Conservation (phyloP, 192 early-diverging fungal species). For the Backusella tarrabulga region DNA sequence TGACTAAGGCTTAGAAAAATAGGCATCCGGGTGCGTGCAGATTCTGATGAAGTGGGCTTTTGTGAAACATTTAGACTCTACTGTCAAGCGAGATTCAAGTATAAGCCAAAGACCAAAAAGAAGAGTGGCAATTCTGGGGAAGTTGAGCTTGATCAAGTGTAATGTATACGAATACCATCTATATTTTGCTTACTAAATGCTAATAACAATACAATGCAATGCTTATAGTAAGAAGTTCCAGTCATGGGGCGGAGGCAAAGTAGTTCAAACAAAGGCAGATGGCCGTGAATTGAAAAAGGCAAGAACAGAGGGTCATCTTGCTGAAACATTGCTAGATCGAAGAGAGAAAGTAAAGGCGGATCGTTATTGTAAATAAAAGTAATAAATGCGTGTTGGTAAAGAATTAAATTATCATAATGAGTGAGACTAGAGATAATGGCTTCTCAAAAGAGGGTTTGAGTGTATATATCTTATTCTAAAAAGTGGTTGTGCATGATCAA, state of each 20-base stretch:
- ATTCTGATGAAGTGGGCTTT: constrained; percentile 71
- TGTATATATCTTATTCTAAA: neutral
- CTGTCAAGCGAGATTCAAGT: constrained; percentile 68
- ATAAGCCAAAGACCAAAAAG: constrained; percentile 47
- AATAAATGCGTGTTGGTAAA: neutral
- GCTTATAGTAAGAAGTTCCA: constrained; percentile 66
- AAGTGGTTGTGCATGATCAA: neutral
- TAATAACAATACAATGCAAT: neutral
- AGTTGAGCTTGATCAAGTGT: constrained; percentile 72
- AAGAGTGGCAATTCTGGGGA: constrained; percentile 49
- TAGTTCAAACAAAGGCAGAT: constrained; percentile 55
- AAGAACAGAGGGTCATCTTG: constrained; percentile 65
- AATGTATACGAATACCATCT: constrained; percentile 16
- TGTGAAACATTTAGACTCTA: constrained; percentile 68
- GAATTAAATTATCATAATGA: neutral
- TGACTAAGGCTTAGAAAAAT: neutral
- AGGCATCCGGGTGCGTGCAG: constrained; percentile 60
- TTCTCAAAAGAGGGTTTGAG: neutral
- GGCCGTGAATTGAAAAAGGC: constrained; percentile 58
- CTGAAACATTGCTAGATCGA: constrained; percentile 77
- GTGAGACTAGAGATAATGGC: too few species aligned
- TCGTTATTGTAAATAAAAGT: constrained; percentile 71
- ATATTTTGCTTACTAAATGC: neutral
- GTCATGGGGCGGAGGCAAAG: constrained; percentile 66
- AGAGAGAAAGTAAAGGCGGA: constrained; percentile 81